Conservation (phyloP, 2,329 filamentous ascomycete species). For the Pseudogymnoascus sp. region DNA sequence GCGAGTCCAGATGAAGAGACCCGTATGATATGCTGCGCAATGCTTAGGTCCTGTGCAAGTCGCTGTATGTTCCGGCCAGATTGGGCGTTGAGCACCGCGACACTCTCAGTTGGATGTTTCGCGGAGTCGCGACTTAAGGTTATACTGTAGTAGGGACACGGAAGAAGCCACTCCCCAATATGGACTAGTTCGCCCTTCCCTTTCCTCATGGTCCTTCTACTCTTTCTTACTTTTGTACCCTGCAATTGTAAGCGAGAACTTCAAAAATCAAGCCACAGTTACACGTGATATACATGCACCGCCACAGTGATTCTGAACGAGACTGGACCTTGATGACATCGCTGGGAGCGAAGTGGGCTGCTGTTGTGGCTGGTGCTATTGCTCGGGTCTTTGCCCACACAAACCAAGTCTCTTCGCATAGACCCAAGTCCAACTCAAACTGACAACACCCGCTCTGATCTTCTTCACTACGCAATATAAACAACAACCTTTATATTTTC, state of each 20-base stretch:
- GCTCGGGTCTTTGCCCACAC: conserved; percentile 11
- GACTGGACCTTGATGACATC: background rate
- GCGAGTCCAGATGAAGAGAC: background rate
- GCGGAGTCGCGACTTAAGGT: conserved; percentile 1
- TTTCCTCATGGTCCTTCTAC: background rate
- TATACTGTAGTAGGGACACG: conserved; percentile 9
- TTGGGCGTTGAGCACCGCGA: conserved; percentile 7
- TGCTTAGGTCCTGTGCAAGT: background rate
- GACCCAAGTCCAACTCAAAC: conserved; percentile 1
- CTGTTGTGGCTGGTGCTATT: background rate
- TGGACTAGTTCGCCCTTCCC: background rate
- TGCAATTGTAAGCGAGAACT: background rate
- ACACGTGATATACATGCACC: background rate
- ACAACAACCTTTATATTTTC: conserved; percentile 6
- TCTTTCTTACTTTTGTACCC: background rate
- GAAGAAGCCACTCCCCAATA: background rate
- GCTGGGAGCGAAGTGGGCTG: background rate
- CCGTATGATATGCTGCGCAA: background rate
- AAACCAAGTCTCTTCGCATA: conserved; percentile 6
- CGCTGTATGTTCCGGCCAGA: conserved; percentile 5
- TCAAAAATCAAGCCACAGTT: background rate
- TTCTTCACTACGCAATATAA: background rate
- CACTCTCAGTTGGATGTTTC: conserved; percentile 10
- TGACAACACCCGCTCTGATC: conserved; percentile 3
- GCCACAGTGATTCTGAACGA: background rate